Evolutionary conservation across 176 grass and related monocot genomes (phyloP), one percentile per base, ranked within the genome.

Genomic region (Cymbopogon citratus): DNA sequence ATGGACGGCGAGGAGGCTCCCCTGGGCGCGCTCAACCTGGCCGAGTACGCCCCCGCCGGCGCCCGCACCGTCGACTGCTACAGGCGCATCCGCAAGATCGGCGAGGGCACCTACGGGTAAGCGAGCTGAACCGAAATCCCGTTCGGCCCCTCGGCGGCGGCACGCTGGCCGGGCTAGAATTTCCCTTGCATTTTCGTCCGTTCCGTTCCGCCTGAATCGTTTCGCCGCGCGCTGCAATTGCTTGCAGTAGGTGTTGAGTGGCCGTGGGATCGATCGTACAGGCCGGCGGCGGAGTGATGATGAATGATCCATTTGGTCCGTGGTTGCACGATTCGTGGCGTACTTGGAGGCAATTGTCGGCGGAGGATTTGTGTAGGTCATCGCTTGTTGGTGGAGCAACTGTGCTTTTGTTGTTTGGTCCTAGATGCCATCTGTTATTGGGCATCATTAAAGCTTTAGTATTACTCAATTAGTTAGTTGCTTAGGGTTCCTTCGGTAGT

Each of bases 1-100:
- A 89, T 89, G 87, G 66, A 33, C 52, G 87, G 82, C 62, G 54
- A 89, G 57, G 92, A 81, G 67, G 92, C 89, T 26, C 66, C 80
- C 9, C 83, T 82, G n/a, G 92, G 89, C 16, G 80, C 79, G 1
- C 76, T 94, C 62, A 91, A 94, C 71, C 73, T 94, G n/a, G 19
- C 74, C 3, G 80, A 82, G 77, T 84, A 85, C 86, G 76, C 89
- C 26, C 85, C 89, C 26, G 79, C 86, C 76, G 86, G 92, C 9
- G 89, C 89, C 24, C 89, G 92, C 63, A 89, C 83, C 43, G 89
- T 94, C 72, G 89, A 94, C 49, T 94, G 89, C 92, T 94, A 89
- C 83, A 88, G 79, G 86, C 87, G 89, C 79, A 91, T 94, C 83
- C 89, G 89, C 83, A 90, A 94, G 89, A 94, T 94, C 62, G 92